Evolutionary conservation across 495 filamentous ascomycete species (phyloP).

Genomic region (Trypethelium eluteriae): DNA sequence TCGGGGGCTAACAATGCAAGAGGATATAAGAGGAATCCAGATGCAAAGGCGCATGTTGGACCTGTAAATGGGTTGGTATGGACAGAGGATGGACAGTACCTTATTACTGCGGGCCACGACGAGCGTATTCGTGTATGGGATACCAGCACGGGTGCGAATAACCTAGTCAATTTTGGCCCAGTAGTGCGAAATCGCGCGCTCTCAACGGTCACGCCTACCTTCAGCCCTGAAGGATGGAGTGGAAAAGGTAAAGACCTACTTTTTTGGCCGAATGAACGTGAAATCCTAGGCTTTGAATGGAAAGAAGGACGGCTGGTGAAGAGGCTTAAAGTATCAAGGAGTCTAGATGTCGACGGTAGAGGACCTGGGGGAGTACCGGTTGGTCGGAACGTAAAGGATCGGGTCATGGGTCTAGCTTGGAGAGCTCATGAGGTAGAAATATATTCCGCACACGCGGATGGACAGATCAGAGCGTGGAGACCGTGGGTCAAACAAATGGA

Average conservation of each 20-base stretch:
- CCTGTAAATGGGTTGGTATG: constrained; percentile 76
- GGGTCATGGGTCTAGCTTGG: constrained; percentile 66
- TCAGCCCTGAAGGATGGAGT: constrained; percentile 46
- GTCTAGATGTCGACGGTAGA: constrained; percentile 32
- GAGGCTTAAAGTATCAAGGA: constrained; percentile 55
- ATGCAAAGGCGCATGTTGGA: constrained; percentile 61
- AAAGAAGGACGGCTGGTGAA: constrained; percentile 67
- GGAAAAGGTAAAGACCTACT: constrained; percentile 52
- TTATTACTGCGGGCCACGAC: constrained; percentile 77
- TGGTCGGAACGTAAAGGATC: constrained; percentile 43
- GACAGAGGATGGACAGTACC: constrained; percentile 65
- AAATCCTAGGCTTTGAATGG: constrained; percentile 69
- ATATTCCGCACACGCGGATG: constrained; percentile 52
- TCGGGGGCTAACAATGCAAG: constrained; percentile 17
- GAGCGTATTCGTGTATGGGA: constrained; percentile 79
- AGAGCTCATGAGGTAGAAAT: constrained; percentile 50
- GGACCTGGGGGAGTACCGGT: constrained; percentile 21
- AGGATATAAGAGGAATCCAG: neutral
- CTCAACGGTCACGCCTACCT: constrained; percentile 3
- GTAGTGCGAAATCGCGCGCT: constrained; percentile 63
- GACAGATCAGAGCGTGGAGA: constrained; percentile 51
- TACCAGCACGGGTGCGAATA: constrained; percentile 68
- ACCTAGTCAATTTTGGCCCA: constrained; percentile 73
- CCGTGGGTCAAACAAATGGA: constrained; percentile 40
- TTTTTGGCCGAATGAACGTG: constrained; percentile 67